Base-by-base conservation (phyloP, 2,329 filamentous ascomycete species). In the Cercospora sp. region DNA sequence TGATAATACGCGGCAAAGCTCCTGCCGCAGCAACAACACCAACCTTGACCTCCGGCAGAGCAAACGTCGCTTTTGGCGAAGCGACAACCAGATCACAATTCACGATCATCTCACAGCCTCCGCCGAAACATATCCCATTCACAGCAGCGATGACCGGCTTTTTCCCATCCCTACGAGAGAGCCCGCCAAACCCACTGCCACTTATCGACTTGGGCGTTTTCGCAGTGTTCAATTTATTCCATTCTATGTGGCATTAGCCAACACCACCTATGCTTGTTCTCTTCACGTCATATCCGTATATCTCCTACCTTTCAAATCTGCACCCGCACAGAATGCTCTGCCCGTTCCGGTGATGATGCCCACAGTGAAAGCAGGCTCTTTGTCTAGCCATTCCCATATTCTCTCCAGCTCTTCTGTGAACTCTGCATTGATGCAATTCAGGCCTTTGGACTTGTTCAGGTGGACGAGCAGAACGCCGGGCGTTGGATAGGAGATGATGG, bases 121-220 rank as follows among this genome's bases (percentile, higher is more conserved):
- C 91, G 40, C 91, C 91, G 57, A 91, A 84, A 67, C 90, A 91
- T 18, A 90, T 82, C 6, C 91, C 91, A 75, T 93, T 92, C 21
- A 94, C 89, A 0, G 91, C 91, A 1, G 89, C 90, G 30, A 94
- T 85, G 65, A 94, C 84, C 5, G 91, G 91, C 75, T 94, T 94
- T 79, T 87, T 88, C 59, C 90, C 90, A 5, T 80, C 78, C 28
- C 91, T 84, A 70, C 91, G 88, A 64, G 86, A 88, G 34, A 93
- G 80, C 0, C 86, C 90, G 26, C 87, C 89, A 69, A 92, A 90
- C 1, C 90, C 90, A 1, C 81, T 79, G 0, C 81, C 67, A 7
- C 75, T 75, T 69, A 77, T 77, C 7, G 67, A 66, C 40, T 74
- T 71, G 24, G 70, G 65, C 32, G 67, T 68, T 13, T 72, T 72